A percentile compares a stretch with the other conserved stretches of the same genome.
Evolutionary conservation across 2,329 filamentous ascomycete species (phyloP).

Genomic region (Microcyclospora pomicola): DNA sequence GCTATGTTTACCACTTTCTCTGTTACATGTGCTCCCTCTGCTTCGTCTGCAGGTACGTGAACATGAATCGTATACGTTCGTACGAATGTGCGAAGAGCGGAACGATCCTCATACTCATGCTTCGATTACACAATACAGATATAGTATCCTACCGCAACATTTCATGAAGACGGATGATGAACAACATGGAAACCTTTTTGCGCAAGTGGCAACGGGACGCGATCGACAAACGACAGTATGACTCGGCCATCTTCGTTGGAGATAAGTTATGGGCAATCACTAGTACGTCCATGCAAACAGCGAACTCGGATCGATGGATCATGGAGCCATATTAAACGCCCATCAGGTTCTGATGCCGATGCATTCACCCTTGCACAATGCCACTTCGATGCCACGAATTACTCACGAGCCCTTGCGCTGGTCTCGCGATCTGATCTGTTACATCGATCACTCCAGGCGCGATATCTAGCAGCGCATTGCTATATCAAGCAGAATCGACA

Average conservation of each 20-base stretch:
- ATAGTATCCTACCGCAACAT: neutral
- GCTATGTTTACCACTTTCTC: no score
- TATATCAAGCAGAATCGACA: slow-evolving; percentile 83
- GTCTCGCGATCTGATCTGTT: slow-evolving; percentile 74
- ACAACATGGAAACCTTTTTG: slow-evolving; percentile 75
- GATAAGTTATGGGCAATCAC: slow-evolving; percentile 94
- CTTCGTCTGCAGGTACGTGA: slow-evolving; percentile 5
- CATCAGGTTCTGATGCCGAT: slow-evolving; percentile 73
- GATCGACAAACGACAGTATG: slow-evolving; percentile 88
- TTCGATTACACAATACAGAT: neutral
- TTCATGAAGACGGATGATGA: neutral
- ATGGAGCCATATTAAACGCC: slow-evolving; percentile 1
- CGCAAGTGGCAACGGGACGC: slow-evolving; percentile 92
- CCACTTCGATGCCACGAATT: slow-evolving; percentile 90
- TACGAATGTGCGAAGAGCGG: no score
- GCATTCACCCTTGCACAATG: slow-evolving; percentile 98
- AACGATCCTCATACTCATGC: slow-evolving; percentile 1
- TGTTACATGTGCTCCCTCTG: no score
- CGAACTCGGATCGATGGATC: neutral
- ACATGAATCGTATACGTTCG: neutral
- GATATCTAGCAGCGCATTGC: slow-evolving; percentile 87
- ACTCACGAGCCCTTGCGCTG: slow-evolving; percentile 77
- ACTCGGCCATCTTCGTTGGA: slow-evolving; percentile 90
- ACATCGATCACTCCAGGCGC: slow-evolving; percentile 67
- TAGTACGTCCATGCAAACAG: slow-evolving; percentile 40